Conservation (phyloP, 2,329 filamentous ascomycete genomes). For the Lomentospora prolificans region DNA sequence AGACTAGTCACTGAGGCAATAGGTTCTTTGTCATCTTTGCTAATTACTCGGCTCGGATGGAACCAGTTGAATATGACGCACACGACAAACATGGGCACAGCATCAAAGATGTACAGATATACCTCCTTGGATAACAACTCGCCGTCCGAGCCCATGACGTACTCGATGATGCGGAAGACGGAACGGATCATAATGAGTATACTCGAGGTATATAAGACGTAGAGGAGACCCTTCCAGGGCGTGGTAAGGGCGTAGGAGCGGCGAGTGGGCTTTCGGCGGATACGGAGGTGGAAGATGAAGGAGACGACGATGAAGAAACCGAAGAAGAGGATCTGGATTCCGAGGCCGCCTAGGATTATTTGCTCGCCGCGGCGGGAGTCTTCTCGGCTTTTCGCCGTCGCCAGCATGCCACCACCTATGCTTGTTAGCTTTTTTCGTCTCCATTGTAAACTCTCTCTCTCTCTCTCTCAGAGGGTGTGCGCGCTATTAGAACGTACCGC, state of each 20-base stretch:
- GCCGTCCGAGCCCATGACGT: constrained; percentile 24
- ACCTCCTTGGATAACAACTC: constrained; percentile 25
- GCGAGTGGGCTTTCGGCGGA: constrained; percentile 14
- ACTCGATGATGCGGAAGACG: constrained; percentile 32
- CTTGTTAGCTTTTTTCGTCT: neutral
- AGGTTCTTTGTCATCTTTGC: neutral
- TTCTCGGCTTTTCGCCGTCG: constrained; percentile 16
- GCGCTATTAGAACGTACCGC: constrained; percentile 12
- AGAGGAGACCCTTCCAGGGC: constrained; percentile 22
- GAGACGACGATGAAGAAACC: constrained; percentile 40
- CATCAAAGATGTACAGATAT: constrained; percentile 28
- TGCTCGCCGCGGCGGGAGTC: constrained; percentile 27
- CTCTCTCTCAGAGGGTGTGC: neutral
- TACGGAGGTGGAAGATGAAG: constrained; percentile 31
- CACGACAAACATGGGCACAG: constrained; percentile 23
- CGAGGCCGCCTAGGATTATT: constrained; percentile 41
- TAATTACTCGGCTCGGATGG: constrained; percentile 5
- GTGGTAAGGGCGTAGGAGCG: constrained; percentile 14
- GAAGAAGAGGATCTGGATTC: constrained; percentile 46
- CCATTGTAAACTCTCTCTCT: neutral
- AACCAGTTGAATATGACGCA: constrained; percentile 14
- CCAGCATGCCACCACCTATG: constrained; percentile 18
- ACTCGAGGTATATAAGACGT: constrained; percentile 18
- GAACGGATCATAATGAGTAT: constrained; percentile 30
- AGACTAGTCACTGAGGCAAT: neutral